These are phyloP conservation scores for Cantharellus cinnabarinus DNA, from an alignment of 768 basidiomycete genomes.

Conservation along the genomic window DNA sequence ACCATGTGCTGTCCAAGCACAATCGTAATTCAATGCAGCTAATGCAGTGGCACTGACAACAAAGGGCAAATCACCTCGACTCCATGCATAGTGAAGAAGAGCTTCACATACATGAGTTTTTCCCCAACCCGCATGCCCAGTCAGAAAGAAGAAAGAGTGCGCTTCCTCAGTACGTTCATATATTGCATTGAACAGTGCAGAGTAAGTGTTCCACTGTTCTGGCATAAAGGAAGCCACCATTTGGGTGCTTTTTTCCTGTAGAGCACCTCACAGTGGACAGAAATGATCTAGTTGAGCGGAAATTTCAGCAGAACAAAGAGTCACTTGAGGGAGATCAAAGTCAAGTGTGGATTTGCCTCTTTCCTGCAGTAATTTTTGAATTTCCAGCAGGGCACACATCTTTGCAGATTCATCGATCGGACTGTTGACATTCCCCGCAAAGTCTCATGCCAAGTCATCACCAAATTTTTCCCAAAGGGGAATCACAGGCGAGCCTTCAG, in stretches of 20 bases:
- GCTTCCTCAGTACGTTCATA: background rate
- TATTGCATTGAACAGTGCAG: background rate
- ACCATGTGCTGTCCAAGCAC: background rate
- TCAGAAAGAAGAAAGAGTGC: constrained; percentile 16
- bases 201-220: too few species aligned
- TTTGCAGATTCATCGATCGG: background rate
- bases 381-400: background rate
- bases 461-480: background rate
- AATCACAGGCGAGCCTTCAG: background rate
- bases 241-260: too few species aligned
- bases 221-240: too few species aligned
- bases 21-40: background rate
- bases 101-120: constrained; percentile 22
- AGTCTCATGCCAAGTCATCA: background rate
- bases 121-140: constrained; percentile 24
- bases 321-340: background rate
- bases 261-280: too few species aligned
- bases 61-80: background rate
- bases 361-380: background rate
- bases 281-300: background rate
- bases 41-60: background rate
- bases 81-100: constrained; percentile 5
- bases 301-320: background rate
- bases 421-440: background rate
- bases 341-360: background rate